Percentiles rank a stretch among this genome's conserved stretches.
These are phyloP conservation scores for Pichia thaimueangensis DNA, from an alignment of 805 yeast species.

Conservation along the genomic window DNA sequence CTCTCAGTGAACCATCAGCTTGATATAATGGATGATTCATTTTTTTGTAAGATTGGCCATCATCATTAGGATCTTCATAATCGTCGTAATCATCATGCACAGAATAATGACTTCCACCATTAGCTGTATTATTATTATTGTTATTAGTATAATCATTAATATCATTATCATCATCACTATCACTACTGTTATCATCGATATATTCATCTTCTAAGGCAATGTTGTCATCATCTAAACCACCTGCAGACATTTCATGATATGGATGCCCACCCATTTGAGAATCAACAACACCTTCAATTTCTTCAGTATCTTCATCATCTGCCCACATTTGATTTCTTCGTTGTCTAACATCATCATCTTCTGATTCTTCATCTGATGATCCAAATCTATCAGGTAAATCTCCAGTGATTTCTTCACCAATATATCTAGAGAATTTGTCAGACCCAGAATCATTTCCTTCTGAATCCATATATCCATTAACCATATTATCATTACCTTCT, in stretches of 20 bases:
- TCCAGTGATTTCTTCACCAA: conserved; percentile 67
- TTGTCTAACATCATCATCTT: conserved; percentile 35
- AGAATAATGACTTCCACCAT: background rate
- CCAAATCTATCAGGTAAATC: conserved; percentile 43
- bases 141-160: too few relatives aligned
- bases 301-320: conserved; percentile 6
- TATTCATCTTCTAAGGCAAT: conserved; percentile 28
- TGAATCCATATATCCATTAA: conserved; percentile 19
- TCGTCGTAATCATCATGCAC: conserved; percentile 43
- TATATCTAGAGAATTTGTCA: conserved; percentile 65
- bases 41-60: conserved; percentile 67
- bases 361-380: conserved; percentile 52
- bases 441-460: conserved; percentile 26
- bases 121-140: too few relatives aligned
- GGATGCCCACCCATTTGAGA: conserved; percentile 32
- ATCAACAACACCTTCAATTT: conserved; percentile 14
- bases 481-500: conserved; percentile 13
- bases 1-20: conserved; percentile 31
- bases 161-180: conserved; percentile 41
- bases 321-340: conserved; percentile 6
- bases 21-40: conserved; percentile 56
- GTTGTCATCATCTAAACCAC: conserved; percentile 44
- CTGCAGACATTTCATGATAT: conserved; percentile 29
- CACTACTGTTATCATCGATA: conserved; percentile 18
- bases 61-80: conserved; percentile 75